Base-by-base conservation (phyloP, 495 filamentous ascomycete genomes). In the Pyrenula aspistea region DNA sequence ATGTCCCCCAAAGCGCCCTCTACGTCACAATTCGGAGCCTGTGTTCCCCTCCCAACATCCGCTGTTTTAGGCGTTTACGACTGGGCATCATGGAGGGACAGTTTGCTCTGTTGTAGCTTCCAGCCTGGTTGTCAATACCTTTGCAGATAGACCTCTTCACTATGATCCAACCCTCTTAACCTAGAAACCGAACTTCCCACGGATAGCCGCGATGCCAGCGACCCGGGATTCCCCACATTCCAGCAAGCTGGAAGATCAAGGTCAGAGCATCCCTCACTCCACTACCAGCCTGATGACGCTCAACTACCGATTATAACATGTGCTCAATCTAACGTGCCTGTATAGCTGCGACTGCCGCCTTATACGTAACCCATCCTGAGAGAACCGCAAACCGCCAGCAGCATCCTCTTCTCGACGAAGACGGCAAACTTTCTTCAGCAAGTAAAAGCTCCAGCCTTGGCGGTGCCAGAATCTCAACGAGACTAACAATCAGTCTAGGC, bases 371-470 rank as follows among this genome's bases (percentile, higher is more conserved):
- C 1, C 69, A 72, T 56, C 68, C 70, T 15, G 67, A 72, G 67
- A 68, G 71, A 55, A 70, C 66, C 60, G 57, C 71, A 54, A 62
- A 69, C 12, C 57, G 68, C 54, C 65, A 66, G 22, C 68, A 74
- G 55, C 64, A 70, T 48, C 58, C 68, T 54, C 64, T 65, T 19
- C 63, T 81, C 11, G 75, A 72, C 53, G 55, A 66, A 21, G 66
- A 79, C 53, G 70, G 75, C 48, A 79, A 73, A 64, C 68, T 81
- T 10, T 81, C 79, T 2, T 76, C 78, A 24, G 75, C 74, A 53
- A 72, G 79, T 81, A 62, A 56, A 74, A 62, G 24, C 3, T 12
- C 2, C 42, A 22, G 49, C 19, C 11, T 11, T 3, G 12, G 22
- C 23, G 25, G n/a, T 53, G 25, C n/a, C 58, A 11, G 2, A 21